Percentiles rank a stretch among this genome's conserved stretches.
phyloP scores from a whole-genome alignment of 2,329 filamentous ascomycete genomes.

The Cladosporium colombiae region DNA sequence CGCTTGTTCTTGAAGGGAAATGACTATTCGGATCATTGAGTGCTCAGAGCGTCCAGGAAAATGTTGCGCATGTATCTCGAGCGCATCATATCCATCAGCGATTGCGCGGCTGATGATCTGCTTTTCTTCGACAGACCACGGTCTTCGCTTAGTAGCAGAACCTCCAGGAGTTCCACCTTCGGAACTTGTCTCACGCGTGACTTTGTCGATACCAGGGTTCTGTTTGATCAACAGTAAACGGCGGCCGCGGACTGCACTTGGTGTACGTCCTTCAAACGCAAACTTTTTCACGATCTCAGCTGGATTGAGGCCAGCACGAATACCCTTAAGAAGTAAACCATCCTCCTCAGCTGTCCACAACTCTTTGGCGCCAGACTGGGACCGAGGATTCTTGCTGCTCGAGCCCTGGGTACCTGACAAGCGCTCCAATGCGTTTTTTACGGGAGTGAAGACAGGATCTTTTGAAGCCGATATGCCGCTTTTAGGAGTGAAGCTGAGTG shows the following conservation, averaged over 20 bases:
- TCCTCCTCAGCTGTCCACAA: slow-evolving; percentile 17
- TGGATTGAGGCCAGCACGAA: not conserved
- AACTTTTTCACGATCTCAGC: not conserved
- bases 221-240: slow-evolving; percentile 7
- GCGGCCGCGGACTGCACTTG: slow-evolving; percentile 15
- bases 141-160: not conserved
- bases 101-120: slow-evolving; percentile 13
- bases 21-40: slow-evolving; percentile 4
- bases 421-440: not conserved
- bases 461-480: not conserved
- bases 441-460: not conserved
- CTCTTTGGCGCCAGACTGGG: not conserved
- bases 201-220: not conserved
- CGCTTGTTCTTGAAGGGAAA: slow-evolving; percentile 11
- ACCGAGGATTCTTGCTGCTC: slow-evolving; percentile 4
- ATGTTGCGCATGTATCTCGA: slow-evolving; percentile 1
- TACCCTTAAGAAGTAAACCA: not conserved
- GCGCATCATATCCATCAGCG: slow-evolving; percentile 7
- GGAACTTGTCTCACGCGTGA: not conserved
- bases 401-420: slow-evolving; percentile 2
- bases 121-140: slow-evolving; percentile 7
- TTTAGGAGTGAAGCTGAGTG: not conserved
- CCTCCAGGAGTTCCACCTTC: not conserved
- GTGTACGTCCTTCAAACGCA: not conserved
- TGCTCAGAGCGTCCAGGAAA: slow-evolving; percentile 12